Percentiles rank a stretch among this genome's conserved stretches.
Conservation (phyloP, 2,329 filamentous ascomycete genomes). For the Penicillium brasilianum region DNA sequence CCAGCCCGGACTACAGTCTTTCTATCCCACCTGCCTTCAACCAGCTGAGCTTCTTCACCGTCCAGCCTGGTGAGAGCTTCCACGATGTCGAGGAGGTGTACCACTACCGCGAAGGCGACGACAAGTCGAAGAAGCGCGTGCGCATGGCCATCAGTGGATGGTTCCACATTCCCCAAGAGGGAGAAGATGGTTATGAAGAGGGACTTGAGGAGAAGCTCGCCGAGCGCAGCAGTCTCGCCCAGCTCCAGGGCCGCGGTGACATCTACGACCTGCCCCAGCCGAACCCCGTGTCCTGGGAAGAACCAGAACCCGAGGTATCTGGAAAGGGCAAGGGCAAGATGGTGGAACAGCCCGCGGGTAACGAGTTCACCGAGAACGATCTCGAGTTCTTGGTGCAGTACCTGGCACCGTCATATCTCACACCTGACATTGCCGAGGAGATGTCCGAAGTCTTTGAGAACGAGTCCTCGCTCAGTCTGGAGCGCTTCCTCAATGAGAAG, state of each 20-base stretch:
- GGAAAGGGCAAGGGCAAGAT: constrained; percentile 46
- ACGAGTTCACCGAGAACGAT: constrained; percentile 74
- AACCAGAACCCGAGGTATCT: constrained; percentile 45
- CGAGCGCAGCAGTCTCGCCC: constrained; percentile 87
- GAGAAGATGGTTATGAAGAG: constrained; percentile 87
- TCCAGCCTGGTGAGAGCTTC: constrained; percentile 97
- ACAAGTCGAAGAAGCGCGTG: constrained; percentile 66
- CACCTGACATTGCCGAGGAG: constrained; percentile 85
- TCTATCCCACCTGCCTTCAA: constrained; percentile 95
- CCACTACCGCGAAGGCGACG: constrained; percentile 64
- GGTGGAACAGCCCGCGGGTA: constrained; percentile 57
- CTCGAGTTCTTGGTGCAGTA: constrained; percentile 90
- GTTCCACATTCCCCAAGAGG: constrained; percentile 96
- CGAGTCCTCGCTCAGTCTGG: constrained; percentile 81
- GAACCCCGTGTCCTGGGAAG: constrained; percentile 53
- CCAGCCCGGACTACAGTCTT: constrained; percentile 76
- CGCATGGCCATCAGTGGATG: constrained; percentile 98
- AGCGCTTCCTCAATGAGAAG: constrained; percentile 76
- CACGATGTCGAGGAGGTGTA: constrained; percentile 99
- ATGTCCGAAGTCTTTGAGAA: constrained; percentile 80
- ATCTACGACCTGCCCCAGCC: constrained; percentile 81
- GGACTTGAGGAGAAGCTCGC: constrained; percentile 88
- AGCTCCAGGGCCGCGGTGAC: constrained; percentile 89
- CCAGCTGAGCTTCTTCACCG: constrained; percentile 96
- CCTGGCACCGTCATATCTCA: constrained; percentile 87